Base-by-base conservation (phyloP, 768 basidiomycete genomes). In the Cantharellus anzutake region DNA sequence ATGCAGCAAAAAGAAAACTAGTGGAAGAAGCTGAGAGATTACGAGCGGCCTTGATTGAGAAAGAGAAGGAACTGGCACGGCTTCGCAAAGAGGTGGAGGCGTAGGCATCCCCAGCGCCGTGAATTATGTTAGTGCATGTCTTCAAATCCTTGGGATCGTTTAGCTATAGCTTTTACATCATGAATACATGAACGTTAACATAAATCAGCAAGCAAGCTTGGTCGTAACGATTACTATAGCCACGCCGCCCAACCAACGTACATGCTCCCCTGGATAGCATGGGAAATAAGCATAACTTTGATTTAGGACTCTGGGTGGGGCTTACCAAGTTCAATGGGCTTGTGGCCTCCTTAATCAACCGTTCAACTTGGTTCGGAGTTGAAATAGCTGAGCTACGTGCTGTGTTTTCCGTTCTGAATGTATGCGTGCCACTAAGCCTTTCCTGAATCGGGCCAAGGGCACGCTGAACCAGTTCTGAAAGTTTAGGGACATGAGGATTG, bases 171-270 rank as follows among this genome's bases (percentile, higher is more conserved):
- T 29, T 29, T 29, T 29, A 29, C 20, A 29, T 29, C 20, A 29
- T 29, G 20, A 29, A 29, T 29, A 29, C 20, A 29, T 29, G 20
- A 29, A 29, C 20, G 20, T 29, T 29, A 29, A 29, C 20, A 29
- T 29, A 29, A 29, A 29, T 29, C 20, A 29, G 20, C 20, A 29
- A 29, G 20, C 20, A 29, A 29, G 20, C 20, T 29, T 29, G 20
- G 20, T 29, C 20, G 20, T 29, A 29, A 29, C 20, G 20, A 29
- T 29, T 4, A 11, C 68, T 60, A 90, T 68, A 85, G 76, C 82
- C 84, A 87, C n/a, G 85, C 72, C 37, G 82, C 83, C 87, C 90
- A 94, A 7, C 73, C 92, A 48, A 81, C 78, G 71, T 94, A 96
- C 93, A 96, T 96, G 67, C 78, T 82, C 7, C 78, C 78, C 91